Evolutionary conservation across 805 yeast genomes (phyloP), one percentile per base, ranked within the genome.

Genomic region (Huiozyma naganishii): DNA sequence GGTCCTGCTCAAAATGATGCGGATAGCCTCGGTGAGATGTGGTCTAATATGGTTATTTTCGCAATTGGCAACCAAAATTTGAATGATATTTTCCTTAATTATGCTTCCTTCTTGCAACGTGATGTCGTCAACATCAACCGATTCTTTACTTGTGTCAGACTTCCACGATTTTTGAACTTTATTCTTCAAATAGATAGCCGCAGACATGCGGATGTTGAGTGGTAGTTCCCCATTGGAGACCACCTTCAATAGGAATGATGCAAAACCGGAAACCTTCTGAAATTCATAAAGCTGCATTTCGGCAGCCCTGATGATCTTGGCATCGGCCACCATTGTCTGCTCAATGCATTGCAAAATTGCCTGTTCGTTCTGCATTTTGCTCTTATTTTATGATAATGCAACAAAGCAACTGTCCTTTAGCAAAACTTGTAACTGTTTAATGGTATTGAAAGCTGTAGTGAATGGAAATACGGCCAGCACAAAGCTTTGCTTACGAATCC

Each of bases 131-230:
- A 37, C 27, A 12, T 12, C 61, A n/a, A 54, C 55, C 9, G 54
- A 64, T 9, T 49, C 46, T 13, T 51, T 51, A 36, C 49, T 54
- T 27, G 63, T 61, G 85, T 87, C 80, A 45, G 70, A 66, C 33
- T 69, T 63, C 88, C 89, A 81, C 43, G 71, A 67, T 35, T 70
- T 65, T 36, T 70, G 70, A 30, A 82, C 66, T 45, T 75, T 69
- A 58, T 83, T 83, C 57, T 83, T 83, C 60, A 81, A 75, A 56
- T 76, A 80, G 6, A 83, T 81, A 0, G 83, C 80, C 6, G 82
- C 71, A 9, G 85, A 80, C 47, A 74, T 65, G 46, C 77, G 69
- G 41, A 77, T 70, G 9, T 68, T 66, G 6, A 53, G 47, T 5
- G 75, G 65, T 29, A 68, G 62, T 4, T 66, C 61, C 3, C 58